A percentile compares a stretch with the other conserved stretches of the same genome.
phyloP scores from a whole-genome alignment of 2,329 filamentous ascomycete genomes.

The Ciborinia camelliae region DNA sequence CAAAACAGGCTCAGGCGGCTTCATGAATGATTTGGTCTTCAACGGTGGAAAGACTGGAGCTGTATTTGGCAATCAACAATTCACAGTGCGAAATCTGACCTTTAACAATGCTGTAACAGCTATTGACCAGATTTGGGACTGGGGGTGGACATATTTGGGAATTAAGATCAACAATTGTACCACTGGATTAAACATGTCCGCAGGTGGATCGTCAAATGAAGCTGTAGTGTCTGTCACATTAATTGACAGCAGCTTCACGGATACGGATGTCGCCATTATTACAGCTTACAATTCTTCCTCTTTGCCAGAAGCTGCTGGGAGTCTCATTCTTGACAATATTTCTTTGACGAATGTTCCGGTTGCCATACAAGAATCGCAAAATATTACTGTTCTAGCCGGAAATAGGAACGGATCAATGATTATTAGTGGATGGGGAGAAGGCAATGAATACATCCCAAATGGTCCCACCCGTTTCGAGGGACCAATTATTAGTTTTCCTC shows the following conservation, averaged over 20 bases:
- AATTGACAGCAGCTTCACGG: constrained; percentile 52
- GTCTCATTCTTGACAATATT: constrained; percentile 19
- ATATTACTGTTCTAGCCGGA: neutral
- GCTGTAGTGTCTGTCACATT: constrained; percentile 54
- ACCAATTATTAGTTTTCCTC: constrained; percentile 40
- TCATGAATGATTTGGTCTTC: constrained; percentile 57
- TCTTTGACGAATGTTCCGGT: constrained; percentile 14
- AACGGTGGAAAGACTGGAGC: constrained; percentile 58
- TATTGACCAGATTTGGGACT: constrained; percentile 57
- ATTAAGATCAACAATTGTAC: constrained; percentile 51
- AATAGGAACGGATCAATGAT: constrained; percentile 36
- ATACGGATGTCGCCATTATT: constrained; percentile 48
- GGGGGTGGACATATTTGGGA: constrained; percentile 55
- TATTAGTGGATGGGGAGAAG: constrained; percentile 17
- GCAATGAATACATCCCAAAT: constrained; percentile 52
- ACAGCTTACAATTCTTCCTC: constrained; percentile 52
- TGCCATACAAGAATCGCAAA: constrained; percentile 39
- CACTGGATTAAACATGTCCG: constrained; percentile 50
- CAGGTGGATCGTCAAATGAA: constrained; percentile 42
- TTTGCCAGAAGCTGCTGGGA: constrained; percentile 32
- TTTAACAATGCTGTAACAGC: constrained; percentile 47
- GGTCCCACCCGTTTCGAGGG: constrained; percentile 44
- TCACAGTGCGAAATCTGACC: constrained; percentile 54
- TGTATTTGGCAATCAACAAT: constrained; percentile 63
- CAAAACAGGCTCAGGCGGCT: constrained; percentile 50